Evolutionary conservation across 768 basidiomycete genomes (phyloP).

Genomic region (Agaricus bisporus): DNA sequence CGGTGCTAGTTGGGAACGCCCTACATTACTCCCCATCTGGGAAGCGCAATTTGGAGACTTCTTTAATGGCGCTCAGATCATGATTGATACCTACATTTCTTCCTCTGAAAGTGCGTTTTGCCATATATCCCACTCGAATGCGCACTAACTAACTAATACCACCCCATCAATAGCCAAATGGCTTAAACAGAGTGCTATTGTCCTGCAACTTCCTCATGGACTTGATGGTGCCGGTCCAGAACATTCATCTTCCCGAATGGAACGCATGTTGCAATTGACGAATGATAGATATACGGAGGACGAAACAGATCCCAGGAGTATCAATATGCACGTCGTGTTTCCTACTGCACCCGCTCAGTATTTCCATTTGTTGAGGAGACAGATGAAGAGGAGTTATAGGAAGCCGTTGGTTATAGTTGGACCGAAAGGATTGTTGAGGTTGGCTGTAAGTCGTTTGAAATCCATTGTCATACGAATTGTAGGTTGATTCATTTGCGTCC

Average conservation of each 20-base stretch:
- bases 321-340: constrained; percentile 83
- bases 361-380: constrained; percentile 88
- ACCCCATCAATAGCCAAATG: constrained; percentile 65
- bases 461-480: constrained; percentile 47
- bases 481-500: background rate
- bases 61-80: constrained; percentile 86
- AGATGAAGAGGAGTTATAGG: constrained; percentile 78
- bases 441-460: constrained; percentile 42
- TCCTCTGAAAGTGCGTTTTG: constrained; percentile 69
- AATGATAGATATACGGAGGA: constrained; percentile 53
- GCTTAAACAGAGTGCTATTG: constrained; percentile 86
- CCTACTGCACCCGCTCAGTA: constrained; percentile 90
- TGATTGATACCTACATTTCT: constrained; percentile 85
- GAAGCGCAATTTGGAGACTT: constrained; percentile 97
- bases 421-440: constrained; percentile 54
- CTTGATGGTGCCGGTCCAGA: constrained; percentile 92
- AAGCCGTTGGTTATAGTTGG: constrained; percentile 82
- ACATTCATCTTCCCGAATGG: constrained; percentile 84
- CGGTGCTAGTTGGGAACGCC: constrained; percentile 85
- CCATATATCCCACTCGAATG: background rate
- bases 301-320: constrained; percentile 34
- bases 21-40: constrained; percentile 81
- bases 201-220: constrained; percentile 83
- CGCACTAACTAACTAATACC: background rate
- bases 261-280: constrained; percentile 89